Evolutionary conservation across 805 yeast genomes (phyloP), one percentile per base, ranked within the genome.

Genomic region (Yarrowia hollandica): DNA sequence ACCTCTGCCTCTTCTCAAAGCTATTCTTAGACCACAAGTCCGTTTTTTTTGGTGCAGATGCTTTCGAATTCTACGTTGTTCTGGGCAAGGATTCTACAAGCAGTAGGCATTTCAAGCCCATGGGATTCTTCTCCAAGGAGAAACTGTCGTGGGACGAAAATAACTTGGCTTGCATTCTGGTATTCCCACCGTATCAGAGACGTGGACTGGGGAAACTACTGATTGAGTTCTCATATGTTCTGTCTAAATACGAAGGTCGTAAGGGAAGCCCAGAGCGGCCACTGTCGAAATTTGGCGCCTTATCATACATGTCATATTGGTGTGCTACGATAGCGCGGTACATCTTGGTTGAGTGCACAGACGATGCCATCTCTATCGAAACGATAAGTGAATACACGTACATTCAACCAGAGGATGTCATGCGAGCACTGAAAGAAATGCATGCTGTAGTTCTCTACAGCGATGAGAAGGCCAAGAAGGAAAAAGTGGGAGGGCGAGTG

Each of bases 121-220:
- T 91, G 85, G 99, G 97, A 0, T 94, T 90, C 68, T 94, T 90
- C 67, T 90, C 97, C 12, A 88, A 88, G 65, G 99, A 94, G 67
- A 74, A 86, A 41, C 74, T 86, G 0, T 84, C 96, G 0, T 78
- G 79, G 71, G 92, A 88, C 57, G 79, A 82, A 55, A 88, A 91
- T 69, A 94, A 92, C 68, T 74, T 94, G 34, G 97, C 97, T 0
- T 94, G 98, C 68, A 87, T 94, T 11, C 77, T 94, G 64, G 83
- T 90, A 3, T 88, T 94, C 62, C 99, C 99, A 0, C 97, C 97
- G 2, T 94, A 83, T 69, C 98, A 92, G 69, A 77, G 89, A 60
- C 78, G 79, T 37, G 85, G 82, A 7, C 70, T 91, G 22, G 99
- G 98, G 0, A 82, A 89, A 5, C 74, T 89, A 10, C 69, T 94